Base-by-base conservation (phyloP, 495 filamentous ascomycete genomes). In the Trichocladium uniseriatum region DNA sequence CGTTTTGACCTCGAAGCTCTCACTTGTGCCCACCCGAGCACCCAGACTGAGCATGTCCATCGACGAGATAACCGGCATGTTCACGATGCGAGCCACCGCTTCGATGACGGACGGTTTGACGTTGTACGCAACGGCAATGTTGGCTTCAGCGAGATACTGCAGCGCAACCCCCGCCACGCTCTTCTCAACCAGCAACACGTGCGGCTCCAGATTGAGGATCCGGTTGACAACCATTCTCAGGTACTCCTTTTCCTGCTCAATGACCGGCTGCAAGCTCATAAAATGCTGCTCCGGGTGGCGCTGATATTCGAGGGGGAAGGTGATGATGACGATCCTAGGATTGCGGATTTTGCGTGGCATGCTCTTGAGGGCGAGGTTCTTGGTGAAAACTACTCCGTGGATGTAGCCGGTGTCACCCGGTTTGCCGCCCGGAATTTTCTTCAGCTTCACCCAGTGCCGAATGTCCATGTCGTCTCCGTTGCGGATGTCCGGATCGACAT, bases 231-330 rank as follows among this genome's bases (percentile, higher is more conserved):
- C 79, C 58, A 96, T 95, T 54, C 83, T 81, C 8, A 99, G 73
- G 60, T 91, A 99, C 59, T 99, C 94, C 48, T 86, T 83, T 67
- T 99, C 94, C 64, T 97, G 94, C 34, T 89, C 86, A 55, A 99
- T 95, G 48, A 99, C 89, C 31, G 90, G 92, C 54, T 95, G 88
- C 19, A 99, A 69, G 54, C 94, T 97, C 92, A 99, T 97, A 66
- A 97, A 96, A 54, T 96, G 91, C 52, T 87, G 83, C 57, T 95
- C 86, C 40, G 76, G 71, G 56, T 95, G 89, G 29, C 92, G 83
- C 35, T 90, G 85, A 68, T 97, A 99, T 60, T 97, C 94, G 39
- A 99, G 85, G 7, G 94, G 84, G 62, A 99, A 99, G 6, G 89
- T 87, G 27, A 97, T 81, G 55, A 97, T 90, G 40, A 95, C 74